Base-by-base conservation (phyloP, 805 yeast species). In the Cyberlindnera mississippiensis region DNA sequence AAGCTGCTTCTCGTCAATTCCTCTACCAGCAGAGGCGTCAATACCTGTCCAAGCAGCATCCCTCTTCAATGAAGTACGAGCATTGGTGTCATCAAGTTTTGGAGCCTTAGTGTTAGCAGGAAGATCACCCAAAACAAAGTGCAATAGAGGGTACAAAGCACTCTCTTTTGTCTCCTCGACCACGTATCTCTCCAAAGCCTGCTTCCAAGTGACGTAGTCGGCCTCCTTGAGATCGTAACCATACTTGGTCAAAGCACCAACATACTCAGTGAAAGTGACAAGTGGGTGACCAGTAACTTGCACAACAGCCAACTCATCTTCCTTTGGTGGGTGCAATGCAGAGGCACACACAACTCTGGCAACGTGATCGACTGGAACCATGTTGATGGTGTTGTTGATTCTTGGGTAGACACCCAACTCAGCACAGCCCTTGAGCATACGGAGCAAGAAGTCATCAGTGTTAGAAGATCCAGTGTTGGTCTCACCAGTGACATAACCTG, bases 241-340 rank as follows among this genome's bases (percentile, higher is more conserved):
- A 55, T 78, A 91, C 12, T 66, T 61, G 41, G 71, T 65, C 58
- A 90, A 71, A 9, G 82, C 58, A 14, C 79, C 78, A 52, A 93
- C 67, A 67, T 80, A 91, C 51, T 85, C 80, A 56, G 78, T 82
- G 68, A 90, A 85, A 32, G 76, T 69, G 45, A 88, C 80, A 61
- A 99, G 80, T 46, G 99, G 99, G 56, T 93, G 98, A 18, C 91
- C 95, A 6, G 98, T 93, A n/a, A 93, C 97, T 34, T 93, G 99
- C 2, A 88, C 89, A 32, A 95, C 99, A 1, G 81, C 67, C 33
- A 80, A 65, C 37, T 67, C 71, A 13, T 68, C 68, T 2, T 54
- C 55, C 17, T 64, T 53, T 18, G 93, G 85, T 20, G 96, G 91
- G 55, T 78, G 78, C 48, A 93, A 71, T 0, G 96, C 83, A 20